A percentile compares a stretch with the other conserved stretches of the same genome.
Evolutionary conservation across 257 asterid genomes (phyloP).

Genomic region (Hygrophila difformis): DNA sequence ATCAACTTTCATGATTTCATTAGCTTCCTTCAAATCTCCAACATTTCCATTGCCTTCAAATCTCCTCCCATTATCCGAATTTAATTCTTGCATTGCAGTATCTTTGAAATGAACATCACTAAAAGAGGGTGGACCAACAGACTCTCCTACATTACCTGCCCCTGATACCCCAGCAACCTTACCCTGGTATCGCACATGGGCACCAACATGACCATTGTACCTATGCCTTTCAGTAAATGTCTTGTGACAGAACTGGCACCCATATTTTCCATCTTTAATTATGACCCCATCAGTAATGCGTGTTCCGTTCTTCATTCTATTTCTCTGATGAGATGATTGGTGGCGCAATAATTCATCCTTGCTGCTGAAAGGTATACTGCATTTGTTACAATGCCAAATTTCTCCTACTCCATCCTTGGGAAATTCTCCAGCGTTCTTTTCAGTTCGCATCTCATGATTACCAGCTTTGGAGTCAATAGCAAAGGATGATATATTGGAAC

Average conservation of each 20-base stretch:
- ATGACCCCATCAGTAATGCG: conserved; percentile 61
- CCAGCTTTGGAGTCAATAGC: conserved; percentile 19
- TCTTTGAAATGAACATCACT: conserved; percentile 23
- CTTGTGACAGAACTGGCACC: conserved; percentile 68
- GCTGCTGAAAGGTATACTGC: conserved; percentile 31
- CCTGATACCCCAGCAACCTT: conserved; percentile 32
- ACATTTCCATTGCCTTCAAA: not conserved
- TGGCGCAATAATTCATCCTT: conserved; percentile 45
- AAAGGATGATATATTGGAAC: conserved; percentile 25
- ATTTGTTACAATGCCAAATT: conserved; percentile 29
- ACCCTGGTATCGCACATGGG: conserved; percentile 51
- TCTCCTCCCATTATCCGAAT: not conserved
- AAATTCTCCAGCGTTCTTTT: conserved; percentile 19
- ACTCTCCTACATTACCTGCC: conserved; percentile 14
- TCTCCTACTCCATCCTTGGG: conserved; percentile 33
- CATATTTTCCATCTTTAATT: conserved; percentile 54
- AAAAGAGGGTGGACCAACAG: conserved; percentile 19
- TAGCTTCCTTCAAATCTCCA: conserved; percentile 19
- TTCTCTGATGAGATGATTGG: conserved; percentile 44
- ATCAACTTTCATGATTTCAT: conserved; percentile 9
- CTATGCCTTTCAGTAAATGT: conserved; percentile 48
- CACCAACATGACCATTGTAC: conserved; percentile 66
- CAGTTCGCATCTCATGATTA: conserved; percentile 27
- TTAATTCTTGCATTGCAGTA: conserved; percentile 16
- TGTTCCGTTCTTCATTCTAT: conserved; percentile 29